phyloP scores from a whole-genome alignment of 352 stramenopile genomes.

The Phytophthora aleatoria region DNA sequence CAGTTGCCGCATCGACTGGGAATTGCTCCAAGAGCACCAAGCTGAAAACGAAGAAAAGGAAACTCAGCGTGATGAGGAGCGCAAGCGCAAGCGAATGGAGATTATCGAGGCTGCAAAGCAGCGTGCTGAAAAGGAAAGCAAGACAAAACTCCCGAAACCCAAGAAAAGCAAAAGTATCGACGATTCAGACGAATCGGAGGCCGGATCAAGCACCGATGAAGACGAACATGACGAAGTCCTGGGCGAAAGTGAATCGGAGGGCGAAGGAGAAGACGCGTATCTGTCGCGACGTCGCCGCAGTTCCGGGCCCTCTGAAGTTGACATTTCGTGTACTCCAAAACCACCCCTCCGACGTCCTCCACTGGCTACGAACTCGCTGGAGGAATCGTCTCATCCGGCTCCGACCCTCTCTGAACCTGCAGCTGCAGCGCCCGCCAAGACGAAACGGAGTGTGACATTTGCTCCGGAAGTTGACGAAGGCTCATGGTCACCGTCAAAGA shows the following conservation, averaged over 20 bases:
- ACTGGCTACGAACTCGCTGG: slow-evolving; percentile 13
- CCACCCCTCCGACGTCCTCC: slow-evolving; percentile 7
- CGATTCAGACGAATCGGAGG: slow-evolving; percentile 57
- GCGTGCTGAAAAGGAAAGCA: slow-evolving; percentile 30
- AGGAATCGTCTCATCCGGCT: slow-evolving; percentile 17
- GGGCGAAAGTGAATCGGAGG: slow-evolving; percentile 32
- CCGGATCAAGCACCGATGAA: slow-evolving; percentile 44
- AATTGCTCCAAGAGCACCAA: slow-evolving; percentile 91
- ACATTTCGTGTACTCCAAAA: slow-evolving; percentile 34
- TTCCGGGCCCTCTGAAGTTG: slow-evolving; percentile 14
- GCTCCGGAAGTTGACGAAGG: slow-evolving; percentile 20
- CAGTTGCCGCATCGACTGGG: slow-evolving; percentile 95
- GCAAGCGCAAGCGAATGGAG: slow-evolving; percentile 72
- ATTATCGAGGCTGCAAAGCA: slow-evolving; percentile 59
- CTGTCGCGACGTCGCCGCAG: background rate
- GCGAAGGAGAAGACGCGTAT: slow-evolving; percentile 32
- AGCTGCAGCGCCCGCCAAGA: background rate
- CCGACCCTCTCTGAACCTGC: background rate
- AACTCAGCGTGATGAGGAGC: slow-evolving; percentile 70
- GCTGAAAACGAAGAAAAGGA: slow-evolving; percentile 80
- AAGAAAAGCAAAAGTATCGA: slow-evolving; percentile 47
- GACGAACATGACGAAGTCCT: slow-evolving; percentile 35
- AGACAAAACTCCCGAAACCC: slow-evolving; percentile 25
- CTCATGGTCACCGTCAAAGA: slow-evolving; percentile 28
- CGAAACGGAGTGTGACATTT: slow-evolving; percentile 39